Evolutionary conservation across 2,329 filamentous ascomycete species (phyloP), one percentile per base, ranked within the genome.

Genomic region (Microascus cirrosus): DNA sequence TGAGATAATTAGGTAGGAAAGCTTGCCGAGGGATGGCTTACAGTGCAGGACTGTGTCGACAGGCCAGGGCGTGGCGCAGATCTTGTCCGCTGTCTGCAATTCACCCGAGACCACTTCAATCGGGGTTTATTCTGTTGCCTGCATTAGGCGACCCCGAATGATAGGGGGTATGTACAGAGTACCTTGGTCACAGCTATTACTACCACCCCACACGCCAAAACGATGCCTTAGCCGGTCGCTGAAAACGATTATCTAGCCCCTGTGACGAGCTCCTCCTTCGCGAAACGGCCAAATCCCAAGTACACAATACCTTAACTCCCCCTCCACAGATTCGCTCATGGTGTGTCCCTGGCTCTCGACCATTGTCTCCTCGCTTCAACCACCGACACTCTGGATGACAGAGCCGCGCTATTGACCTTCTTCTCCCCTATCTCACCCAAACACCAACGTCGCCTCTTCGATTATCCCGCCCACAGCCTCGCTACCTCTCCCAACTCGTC

Each of bases 361-460:
- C 42, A 50, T 50, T 56, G 55, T 51, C 55, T 56, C 55, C 55
- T 56, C 55, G 42, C 32, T 56, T 56, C 50, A 28, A 56, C n/a
- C 39, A 35, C 28, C 22, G 36, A 42, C 13, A 42, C 45, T 50
- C 24, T 50, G 39, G 50, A 13, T 25, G 25, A 51, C 42, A 56
- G 55, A 56, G 55, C 55, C 55, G 55, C 55, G 55, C 42, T 24
- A 28, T 34, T 42, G 25, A 56, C 42, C 42, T 51, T 54, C 53
- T 51, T 55, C 34, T 39, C 58, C 42, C 48, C 56, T 25, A 60
- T 24, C 22, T 13, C 45, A 13, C 45, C 45, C 45, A 50, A 50
- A 24, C 45, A 50, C 22, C 45, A 58, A 34, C 53, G 45, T 58
- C 57, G 57, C 57, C 57, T 55, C 39, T 58, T 58, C 50, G 45